These are phyloP conservation scores for Torulaspora quercuum DNA, from an alignment of 805 yeast genomes.

Conservation along the genomic window DNA sequence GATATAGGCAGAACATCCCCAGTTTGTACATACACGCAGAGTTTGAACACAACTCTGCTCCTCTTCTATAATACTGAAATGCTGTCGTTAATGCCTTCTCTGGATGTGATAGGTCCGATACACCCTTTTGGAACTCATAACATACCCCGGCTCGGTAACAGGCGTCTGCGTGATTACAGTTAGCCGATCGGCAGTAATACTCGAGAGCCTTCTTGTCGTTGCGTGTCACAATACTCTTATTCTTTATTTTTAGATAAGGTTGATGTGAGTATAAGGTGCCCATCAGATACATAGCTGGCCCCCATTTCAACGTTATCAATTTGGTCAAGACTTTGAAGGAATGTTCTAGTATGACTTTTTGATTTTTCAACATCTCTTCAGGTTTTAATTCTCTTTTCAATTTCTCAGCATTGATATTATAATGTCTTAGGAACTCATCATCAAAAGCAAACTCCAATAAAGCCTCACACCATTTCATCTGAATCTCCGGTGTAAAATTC, in stretches of 20 bases:
- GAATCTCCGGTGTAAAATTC: conserved; percentile 48
- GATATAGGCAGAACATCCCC: conserved; percentile 60
- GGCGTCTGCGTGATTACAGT: conserved; percentile 54
- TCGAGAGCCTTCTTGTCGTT: conserved; percentile 62
- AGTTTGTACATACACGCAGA: conserved; percentile 68
- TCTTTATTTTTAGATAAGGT: conserved; percentile 43
- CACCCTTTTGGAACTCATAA: conserved; percentile 49
- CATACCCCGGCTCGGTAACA: conserved; percentile 69
- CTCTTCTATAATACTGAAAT: conserved; percentile 51
- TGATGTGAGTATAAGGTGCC: conserved; percentile 62
- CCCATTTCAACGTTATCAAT: conserved; percentile 46
- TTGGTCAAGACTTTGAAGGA: conserved; percentile 59
- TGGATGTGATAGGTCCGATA: conserved; percentile 44
- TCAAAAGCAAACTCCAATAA: conserved; percentile 48
- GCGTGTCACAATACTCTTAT: conserved; percentile 47
- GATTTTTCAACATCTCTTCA: conserved; percentile 48
- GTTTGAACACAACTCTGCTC: conserved; percentile 58
- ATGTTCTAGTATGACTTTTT: conserved; percentile 52
- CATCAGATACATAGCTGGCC: conserved; percentile 54
- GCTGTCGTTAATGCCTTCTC: conserved; percentile 43
- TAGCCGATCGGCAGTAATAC: conserved; percentile 57
- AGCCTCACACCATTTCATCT: conserved; percentile 59
- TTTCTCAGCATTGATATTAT: conserved; percentile 48
- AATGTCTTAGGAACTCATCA: conserved; percentile 41
- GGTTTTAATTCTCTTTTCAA: conserved; percentile 39